Conservation (phyloP, 176 grass and related monocot species). For the Zea luxurians region DNA sequence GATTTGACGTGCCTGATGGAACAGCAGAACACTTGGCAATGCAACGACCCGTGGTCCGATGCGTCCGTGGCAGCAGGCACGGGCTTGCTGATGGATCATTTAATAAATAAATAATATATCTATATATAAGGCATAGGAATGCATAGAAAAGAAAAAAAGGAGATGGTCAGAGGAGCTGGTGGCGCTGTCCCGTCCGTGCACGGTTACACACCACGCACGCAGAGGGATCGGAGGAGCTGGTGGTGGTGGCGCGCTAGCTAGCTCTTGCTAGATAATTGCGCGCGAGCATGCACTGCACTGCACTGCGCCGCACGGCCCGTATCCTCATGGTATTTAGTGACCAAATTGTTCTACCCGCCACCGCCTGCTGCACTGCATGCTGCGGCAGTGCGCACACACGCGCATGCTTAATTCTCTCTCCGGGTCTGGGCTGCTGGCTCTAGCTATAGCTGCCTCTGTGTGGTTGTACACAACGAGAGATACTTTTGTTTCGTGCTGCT, state of each 20-base stretch:
- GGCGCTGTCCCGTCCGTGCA: too few relatives aligned
- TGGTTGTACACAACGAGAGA: slow-evolving; percentile 43
- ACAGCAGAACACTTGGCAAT: slow-evolving; percentile 42
- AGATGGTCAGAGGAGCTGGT: too few relatives aligned
- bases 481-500: slow-evolving; percentile 48
- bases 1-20: slow-evolving; percentile 50
- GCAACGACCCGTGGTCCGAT: neutral
- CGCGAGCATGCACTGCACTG: neutral
- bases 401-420: slow-evolving; percentile 3
- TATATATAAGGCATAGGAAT: too few relatives aligned
- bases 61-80: neutral
- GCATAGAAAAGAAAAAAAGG: too few relatives aligned
- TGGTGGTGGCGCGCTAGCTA: too few relatives aligned
- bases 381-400: slow-evolving; percentile 14
- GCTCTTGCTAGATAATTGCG: neutral
- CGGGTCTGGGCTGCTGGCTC: neutral
- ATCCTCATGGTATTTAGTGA: slow-evolving; percentile 71
- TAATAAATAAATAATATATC: too few relatives aligned
- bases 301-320: slow-evolving; percentile 36
- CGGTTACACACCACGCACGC: too few relatives aligned
- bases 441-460: neutral
- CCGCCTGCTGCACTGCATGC: neutral
- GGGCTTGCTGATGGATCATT: too few relatives aligned
- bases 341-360: slow-evolving; percentile 49
- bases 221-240: too few relatives aligned